A percentile compares a stretch with the other conserved stretches of the same genome.
phyloP scores from a whole-genome alignment of 2,329 filamentous ascomycete species.

The Phoma sp. region DNA sequence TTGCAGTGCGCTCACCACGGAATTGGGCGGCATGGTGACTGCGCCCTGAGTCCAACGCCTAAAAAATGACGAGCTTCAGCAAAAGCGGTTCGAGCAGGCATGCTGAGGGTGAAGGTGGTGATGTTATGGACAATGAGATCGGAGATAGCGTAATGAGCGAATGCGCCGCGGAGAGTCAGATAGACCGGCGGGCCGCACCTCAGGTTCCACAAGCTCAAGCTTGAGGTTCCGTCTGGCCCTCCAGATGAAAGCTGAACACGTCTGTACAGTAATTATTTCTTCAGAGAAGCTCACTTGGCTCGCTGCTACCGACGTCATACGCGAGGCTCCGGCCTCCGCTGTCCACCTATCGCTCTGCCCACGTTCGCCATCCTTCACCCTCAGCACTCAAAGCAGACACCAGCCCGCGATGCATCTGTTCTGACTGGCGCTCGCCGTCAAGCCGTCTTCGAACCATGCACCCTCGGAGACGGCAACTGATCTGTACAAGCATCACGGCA shows the following conservation, averaged over 20 bases:
- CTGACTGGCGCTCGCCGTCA: conserved; percentile 8
- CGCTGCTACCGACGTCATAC: conserved; percentile 1
- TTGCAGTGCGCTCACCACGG: conserved; percentile 24
- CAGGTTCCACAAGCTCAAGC: background rate
- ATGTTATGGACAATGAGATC: conserved; percentile 18
- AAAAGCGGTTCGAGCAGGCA: conserved; percentile 14
- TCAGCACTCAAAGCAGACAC: conserved; percentile 4
- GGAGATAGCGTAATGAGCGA: conserved; percentile 21
- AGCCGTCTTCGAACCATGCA: conserved; percentile 5
- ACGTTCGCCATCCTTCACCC: conserved; percentile 8
- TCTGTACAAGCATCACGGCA: conserved; percentile 25
- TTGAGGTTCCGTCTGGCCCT: background rate
- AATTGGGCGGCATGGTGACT: conserved; percentile 24
- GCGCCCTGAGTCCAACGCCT: conserved; percentile 14
- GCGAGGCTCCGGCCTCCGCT: conserved; percentile 1
- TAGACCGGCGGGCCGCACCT: conserved; percentile 14
- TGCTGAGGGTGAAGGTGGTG: conserved; percentile 11
- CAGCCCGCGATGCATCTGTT: background rate
- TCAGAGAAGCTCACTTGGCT: conserved; percentile 2
- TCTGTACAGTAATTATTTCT: background rate
- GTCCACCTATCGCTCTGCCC: conserved; percentile 19
- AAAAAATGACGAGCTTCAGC: conserved; percentile 24
- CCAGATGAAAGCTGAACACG: background rate
- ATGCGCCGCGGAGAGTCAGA: conserved; percentile 7
- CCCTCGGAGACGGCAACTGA: conserved; percentile 23